Evolutionary conservation across 192 early-diverging fungal species (phyloP).

Genomic region (Phlyctochytrium planicorne): DNA sequence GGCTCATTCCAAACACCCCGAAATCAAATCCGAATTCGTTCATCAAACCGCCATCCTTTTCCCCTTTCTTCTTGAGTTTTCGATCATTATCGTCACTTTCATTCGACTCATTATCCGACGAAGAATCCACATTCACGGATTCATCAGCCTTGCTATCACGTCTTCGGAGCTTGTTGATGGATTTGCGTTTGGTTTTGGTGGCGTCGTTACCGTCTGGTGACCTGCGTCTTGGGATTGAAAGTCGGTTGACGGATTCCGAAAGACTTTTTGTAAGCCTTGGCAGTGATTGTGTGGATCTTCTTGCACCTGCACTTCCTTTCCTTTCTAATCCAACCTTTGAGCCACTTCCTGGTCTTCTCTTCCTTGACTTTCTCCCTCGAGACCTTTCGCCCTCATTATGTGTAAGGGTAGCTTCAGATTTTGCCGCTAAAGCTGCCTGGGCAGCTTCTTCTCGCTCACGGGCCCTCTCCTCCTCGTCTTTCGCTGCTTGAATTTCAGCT

Average conservation of each 20-base stretch:
- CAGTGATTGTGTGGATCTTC: constrained; percentile 1
- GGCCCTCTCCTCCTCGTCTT: too few relatives aligned
- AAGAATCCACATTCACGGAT: constrained; percentile 1
- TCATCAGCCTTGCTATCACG: constrained; percentile 14
- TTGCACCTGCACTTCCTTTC: too few relatives aligned
- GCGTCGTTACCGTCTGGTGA: not conserved
- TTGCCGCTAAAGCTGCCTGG: constrained; percentile 1
- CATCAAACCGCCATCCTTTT: not conserved
- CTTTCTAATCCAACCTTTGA: not conserved
- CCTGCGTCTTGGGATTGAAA: constrained; percentile 8
- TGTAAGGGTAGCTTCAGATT: not conserved
- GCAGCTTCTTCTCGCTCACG: too few relatives aligned
- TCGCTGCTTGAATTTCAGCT: too few relatives aligned
- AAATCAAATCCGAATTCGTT: constrained; percentile 19
- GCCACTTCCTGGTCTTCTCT: constrained; percentile 8
- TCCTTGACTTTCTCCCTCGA: constrained; percentile 13
- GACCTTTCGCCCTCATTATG: constrained; percentile 7
- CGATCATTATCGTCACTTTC: too few relatives aligned
- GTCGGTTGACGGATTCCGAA: constrained; percentile 16
- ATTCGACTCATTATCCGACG: not conserved
- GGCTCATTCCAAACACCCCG: constrained; percentile 37
- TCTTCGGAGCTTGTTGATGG: constrained; percentile 12
- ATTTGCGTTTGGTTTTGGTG: constrained; percentile 5
- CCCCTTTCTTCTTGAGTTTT: too few relatives aligned
- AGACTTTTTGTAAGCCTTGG: constrained; percentile 18